Percentiles rank a stretch among this genome's conserved stretches.
These are phyloP conservation scores for Pterula multifida DNA, from an alignment of 1,284 basidiomycete species.

Conservation along the genomic window DNA sequence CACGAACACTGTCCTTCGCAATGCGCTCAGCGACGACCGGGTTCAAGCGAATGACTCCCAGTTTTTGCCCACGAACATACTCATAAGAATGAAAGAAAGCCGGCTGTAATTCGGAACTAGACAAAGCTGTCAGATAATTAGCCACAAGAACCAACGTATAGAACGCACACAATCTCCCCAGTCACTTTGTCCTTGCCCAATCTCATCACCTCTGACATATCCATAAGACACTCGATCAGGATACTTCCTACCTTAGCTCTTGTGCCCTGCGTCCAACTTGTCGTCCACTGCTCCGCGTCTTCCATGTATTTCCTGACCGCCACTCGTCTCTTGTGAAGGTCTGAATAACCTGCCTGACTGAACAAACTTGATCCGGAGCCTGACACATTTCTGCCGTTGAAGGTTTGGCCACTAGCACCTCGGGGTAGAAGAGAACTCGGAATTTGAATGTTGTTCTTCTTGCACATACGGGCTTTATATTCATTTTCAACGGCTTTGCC, in stretches of 20 bases:
- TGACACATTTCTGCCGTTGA: conserved; percentile 12
- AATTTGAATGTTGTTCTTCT: conserved; percentile 46
- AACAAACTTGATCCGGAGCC: conserved; percentile 34
- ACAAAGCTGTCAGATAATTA: conserved; percentile 7
- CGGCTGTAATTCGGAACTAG: conserved; percentile 72
- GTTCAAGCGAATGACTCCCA: conserved; percentile 87
- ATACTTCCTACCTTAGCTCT: conserved; percentile 77
- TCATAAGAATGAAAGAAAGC: conserved; percentile 93
- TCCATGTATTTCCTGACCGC: conserved; percentile 54
- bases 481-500: conserved; percentile 84
- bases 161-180: conserved; percentile 42
- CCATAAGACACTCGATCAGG: conserved; percentile 76
- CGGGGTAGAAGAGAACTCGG: conserved; percentile 20
- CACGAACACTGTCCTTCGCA: conserved; percentile 65
- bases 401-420: not conserved
- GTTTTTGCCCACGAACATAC: conserved; percentile 83
- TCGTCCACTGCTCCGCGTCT: conserved; percentile 59
- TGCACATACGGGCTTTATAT: conserved; percentile 77
- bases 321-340: conserved; percentile 45
- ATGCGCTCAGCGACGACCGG: conserved; percentile 70
- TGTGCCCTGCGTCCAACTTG: conserved; percentile 72
- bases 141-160: not conserved
- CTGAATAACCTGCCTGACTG: conserved; percentile 41
- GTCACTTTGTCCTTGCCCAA: conserved; percentile 43
- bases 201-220: conserved; percentile 71